Conservation (phyloP, 2,329 filamentous ascomycete species). For the Didymosphaeria variabile region DNA sequence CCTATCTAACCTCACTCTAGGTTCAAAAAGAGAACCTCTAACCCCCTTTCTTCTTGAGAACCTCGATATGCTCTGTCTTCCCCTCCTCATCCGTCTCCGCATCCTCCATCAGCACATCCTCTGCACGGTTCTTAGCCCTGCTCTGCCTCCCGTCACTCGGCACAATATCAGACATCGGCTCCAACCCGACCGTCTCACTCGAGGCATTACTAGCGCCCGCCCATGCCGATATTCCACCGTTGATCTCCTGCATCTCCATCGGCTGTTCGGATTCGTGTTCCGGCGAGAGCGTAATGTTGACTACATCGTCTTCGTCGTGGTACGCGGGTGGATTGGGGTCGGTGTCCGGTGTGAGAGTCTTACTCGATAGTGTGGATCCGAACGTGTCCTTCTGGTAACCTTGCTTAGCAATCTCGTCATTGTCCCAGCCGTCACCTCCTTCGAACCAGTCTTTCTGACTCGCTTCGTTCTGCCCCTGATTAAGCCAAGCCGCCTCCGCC, state of each 20-base stretch:
- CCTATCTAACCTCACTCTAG: neutral
- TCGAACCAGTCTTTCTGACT: slow-evolving; percentile 29
- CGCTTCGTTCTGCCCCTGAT: neutral
- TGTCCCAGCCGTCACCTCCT: slow-evolving; percentile 30
- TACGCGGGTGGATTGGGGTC: slow-evolving; percentile 20
- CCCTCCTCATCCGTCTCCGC: slow-evolving; percentile 15
- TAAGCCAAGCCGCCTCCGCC: slow-evolving; percentile 24
- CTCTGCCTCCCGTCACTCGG: neutral
- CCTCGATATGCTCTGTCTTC: slow-evolving; percentile 34
- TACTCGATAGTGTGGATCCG: slow-evolving; percentile 32
- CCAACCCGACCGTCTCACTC: slow-evolving; percentile 33
- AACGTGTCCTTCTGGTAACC: slow-evolving; percentile 23
- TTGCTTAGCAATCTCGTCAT: slow-evolving; percentile 29
- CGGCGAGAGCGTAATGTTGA: slow-evolving; percentile 18
- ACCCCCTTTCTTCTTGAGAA: slow-evolving; percentile 35
- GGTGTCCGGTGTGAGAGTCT: slow-evolving; percentile 48
- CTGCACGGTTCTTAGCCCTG: slow-evolving; percentile 23
- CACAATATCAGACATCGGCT: slow-evolving; percentile 29
- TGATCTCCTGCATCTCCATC: slow-evolving; percentile 39
- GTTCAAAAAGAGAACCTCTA: slow-evolving; percentile 7
- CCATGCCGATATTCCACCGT: slow-evolving; percentile 33
- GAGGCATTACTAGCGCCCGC: slow-evolving; percentile 31
- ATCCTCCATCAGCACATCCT: slow-evolving; percentile 35
- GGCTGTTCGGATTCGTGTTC: neutral
- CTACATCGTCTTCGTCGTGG: slow-evolving; percentile 24